Base-by-base conservation (phyloP, 768 basidiomycete species). In the Mycena latifolia region DNA sequence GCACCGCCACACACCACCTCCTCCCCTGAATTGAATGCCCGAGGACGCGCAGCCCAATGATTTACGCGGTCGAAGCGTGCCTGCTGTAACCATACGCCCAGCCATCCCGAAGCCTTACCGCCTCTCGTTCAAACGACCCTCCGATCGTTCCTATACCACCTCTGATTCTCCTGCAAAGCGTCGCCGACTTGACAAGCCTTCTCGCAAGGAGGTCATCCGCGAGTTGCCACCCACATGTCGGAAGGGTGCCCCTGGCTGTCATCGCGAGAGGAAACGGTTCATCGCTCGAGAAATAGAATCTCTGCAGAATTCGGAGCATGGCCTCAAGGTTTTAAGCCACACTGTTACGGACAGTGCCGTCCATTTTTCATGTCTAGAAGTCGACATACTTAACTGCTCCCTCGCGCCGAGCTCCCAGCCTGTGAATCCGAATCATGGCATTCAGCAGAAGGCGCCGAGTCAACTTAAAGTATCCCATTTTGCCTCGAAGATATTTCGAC, bases 31-130 rank as follows among this genome's bases (percentile, higher is more conserved):
- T 55, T 41, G 41, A 2, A 67, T 67, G 66, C n/a, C 61, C 12
- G 66, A 67, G 37, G 66, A 67, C 52, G 55, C 51, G 12, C 66
- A 67, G 25, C 66, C 66, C 22, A 67, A 67, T 43, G 66, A 67
- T 35, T 51, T 67, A 10, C 61, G 66, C 28, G 66, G 66, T 47
- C 55, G 61, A 20, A 45, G 18, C 28, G 33, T 17, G 43, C 27
- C 15, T 6, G 29, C 28, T 1, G 18, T 29, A 14, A 9, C 51
- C 5, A 54, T 58, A 20, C 66, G 60, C 51, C 22, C 58, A 9
- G 25, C 20, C 17, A 31, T 53, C 18, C 43, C 55, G 3, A 29
- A n/a, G 28, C n/a, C 37, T 39, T 14, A 20, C 31, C 20, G 37
- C 55, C 28, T 10, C 15, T 51, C 61, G 29, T 47, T 29, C 15